A percentile compares a stretch with the other conserved stretches of the same genome.
phyloP scores from a whole-genome alignment of 768 basidiomycete species.

The Leccinum variicolor region DNA sequence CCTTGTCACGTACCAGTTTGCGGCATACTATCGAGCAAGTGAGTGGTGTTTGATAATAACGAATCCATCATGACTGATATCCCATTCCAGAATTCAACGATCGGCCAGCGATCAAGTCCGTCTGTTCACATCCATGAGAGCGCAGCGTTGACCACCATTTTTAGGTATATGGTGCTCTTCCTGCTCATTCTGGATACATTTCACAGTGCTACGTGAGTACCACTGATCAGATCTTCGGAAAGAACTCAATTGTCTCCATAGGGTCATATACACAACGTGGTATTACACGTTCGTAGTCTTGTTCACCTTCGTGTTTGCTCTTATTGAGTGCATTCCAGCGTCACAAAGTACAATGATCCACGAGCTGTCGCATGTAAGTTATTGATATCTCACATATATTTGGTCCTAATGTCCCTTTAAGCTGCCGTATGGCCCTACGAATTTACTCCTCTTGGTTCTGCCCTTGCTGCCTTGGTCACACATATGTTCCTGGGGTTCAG shows the following conservation, averaged over 20 bases:
- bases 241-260: not conserved
- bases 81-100: not conserved
- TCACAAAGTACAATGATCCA: not conserved
- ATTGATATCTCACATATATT: not conserved
- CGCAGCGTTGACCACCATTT: not conserved
- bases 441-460: not conserved
- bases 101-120: not conserved
- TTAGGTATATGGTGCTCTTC: not conserved
- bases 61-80: no score
- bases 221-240: not conserved
- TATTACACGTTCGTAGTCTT: not conserved
- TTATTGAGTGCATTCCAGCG: not conserved
- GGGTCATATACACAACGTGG: not conserved
- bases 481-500: not conserved
- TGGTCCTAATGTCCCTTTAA: not conserved
- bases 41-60: not conserved
- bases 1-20: not conserved
- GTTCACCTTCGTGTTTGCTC: not conserved
- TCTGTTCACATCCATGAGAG: not conserved
- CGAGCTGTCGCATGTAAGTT: not conserved
- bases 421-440: not conserved
- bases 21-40: not conserved
- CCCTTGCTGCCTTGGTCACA: not conserved
- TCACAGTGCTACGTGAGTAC: not conserved
- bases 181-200: not conserved